Conservation (phyloP, 139 green algal genomes). For the Ettlia oleoabundans region DNA sequence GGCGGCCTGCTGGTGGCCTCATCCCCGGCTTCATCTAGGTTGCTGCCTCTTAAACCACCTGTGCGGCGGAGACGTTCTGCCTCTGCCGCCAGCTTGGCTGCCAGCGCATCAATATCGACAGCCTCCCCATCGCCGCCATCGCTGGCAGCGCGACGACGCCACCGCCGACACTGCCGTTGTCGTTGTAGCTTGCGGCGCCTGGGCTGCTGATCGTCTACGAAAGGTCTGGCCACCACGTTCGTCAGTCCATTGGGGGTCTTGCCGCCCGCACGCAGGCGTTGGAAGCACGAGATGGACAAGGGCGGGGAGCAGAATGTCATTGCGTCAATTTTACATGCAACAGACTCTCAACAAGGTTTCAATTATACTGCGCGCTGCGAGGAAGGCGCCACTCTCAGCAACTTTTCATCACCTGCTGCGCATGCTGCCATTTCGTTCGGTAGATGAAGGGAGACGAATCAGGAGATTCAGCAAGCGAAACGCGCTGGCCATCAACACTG, state of each 20-base stretch:
- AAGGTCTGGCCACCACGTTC: neutral
- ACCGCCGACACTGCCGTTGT: neutral
- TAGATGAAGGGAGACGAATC: no score
- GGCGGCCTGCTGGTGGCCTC: neutral
- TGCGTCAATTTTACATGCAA: no score
- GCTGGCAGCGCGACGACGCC: neutral
- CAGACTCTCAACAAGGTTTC: no score
- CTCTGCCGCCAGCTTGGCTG: conserved; percentile 48
- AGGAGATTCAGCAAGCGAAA: neutral
- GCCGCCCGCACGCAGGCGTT: no score
- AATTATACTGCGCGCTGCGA: no score
- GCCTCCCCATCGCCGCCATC: neutral
- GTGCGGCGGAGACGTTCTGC: conserved; percentile 38
- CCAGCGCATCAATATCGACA: conserved; percentile 60
- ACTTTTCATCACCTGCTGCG: no score
- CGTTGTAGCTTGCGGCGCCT: neutral
- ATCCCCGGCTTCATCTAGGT: neutral
- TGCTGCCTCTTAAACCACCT: neutral
- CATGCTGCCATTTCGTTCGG: no score
- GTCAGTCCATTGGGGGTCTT: no score
- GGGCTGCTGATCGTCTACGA: neutral
- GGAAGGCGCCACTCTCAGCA: no score
- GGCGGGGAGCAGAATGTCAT: no score
- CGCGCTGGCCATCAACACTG: no score
- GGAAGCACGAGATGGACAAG: no score